Conservation (phyloP, 371 early-diverging fungal species). For the Phascolomyces articulosus region DNA sequence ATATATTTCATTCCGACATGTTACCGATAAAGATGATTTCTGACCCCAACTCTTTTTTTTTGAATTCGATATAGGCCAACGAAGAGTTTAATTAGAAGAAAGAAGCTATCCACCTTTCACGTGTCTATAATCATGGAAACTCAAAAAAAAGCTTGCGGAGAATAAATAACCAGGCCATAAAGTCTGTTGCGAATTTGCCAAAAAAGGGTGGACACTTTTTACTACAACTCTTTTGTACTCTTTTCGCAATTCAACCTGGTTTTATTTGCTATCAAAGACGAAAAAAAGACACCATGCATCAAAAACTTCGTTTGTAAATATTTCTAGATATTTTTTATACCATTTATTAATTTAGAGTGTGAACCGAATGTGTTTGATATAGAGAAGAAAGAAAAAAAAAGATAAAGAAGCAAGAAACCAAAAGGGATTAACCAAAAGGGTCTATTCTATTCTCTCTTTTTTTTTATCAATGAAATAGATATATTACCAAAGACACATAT, state of each 20-base stretch:
- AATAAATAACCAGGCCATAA: neutral
- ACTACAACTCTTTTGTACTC: neutral
- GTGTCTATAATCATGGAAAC: neutral
- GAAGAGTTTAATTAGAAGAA: too few species aligned
- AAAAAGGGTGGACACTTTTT: neutral
- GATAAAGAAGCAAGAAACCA: too few species aligned
- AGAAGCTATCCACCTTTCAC: neutral
- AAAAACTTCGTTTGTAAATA: too few species aligned
- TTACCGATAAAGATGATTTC: too few species aligned
- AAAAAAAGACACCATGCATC: constrained; percentile 14
- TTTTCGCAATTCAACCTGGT: neutral
- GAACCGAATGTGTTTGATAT: neutral
- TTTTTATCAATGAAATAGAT: constrained; percentile 18
- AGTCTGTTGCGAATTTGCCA: neutral
- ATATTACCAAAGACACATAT: constrained; percentile 24
- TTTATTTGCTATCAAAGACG: neutral
- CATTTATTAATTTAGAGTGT: neutral
- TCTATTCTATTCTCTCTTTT: neutral
- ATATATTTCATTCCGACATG: too few species aligned
- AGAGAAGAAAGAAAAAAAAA: neutral
- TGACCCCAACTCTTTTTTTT: too few species aligned
- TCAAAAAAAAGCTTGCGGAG: neutral
- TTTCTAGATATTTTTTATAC: neutral
- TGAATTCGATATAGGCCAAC: too few species aligned
- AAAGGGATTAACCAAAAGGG: neutral